Conservation (phyloP, 75 land plant species). For the Isoetes taiwanensis region DNA sequence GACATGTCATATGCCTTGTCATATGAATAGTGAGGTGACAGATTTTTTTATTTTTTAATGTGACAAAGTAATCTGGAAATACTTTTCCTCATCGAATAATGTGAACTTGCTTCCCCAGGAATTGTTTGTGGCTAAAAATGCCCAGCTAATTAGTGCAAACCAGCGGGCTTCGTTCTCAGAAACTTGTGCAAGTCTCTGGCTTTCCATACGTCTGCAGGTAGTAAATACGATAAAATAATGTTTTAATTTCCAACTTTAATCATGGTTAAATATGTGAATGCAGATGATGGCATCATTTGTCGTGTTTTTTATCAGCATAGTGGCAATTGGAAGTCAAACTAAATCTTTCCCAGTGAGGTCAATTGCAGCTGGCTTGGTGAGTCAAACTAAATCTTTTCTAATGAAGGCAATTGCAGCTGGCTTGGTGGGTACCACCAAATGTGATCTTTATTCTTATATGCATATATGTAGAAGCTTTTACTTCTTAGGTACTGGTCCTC, state of each 20-base stretch:
- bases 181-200: conserved; percentile 83
- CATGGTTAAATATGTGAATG: background rate
- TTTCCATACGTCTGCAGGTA: conserved; percentile 93
- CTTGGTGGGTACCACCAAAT: background rate
- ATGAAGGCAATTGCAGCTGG: background rate
- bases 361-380: conserved; percentile 78
- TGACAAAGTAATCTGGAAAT: no score
- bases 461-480: background rate
- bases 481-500: background rate
- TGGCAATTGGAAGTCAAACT: conserved; percentile 49
- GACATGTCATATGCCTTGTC: no score
- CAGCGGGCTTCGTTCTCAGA: conserved; percentile 73
- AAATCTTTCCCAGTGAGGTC: conserved; percentile 32
- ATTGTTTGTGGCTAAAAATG: conserved; percentile 41
- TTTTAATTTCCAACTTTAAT: no score
- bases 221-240: no score
- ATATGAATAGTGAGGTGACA: no score
- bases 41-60: no score
- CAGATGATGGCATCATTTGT: conserved; percentile 76
- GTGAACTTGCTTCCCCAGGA: no score
- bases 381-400: background rate
- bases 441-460: background rate
- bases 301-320: conserved; percentile 50
- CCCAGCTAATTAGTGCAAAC: conserved; percentile 34
- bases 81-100: no score